These are phyloP conservation scores for Zasmidium angulare DNA, from an alignment of 2,329 filamentous ascomycete species.

Conservation along the genomic window DNA sequence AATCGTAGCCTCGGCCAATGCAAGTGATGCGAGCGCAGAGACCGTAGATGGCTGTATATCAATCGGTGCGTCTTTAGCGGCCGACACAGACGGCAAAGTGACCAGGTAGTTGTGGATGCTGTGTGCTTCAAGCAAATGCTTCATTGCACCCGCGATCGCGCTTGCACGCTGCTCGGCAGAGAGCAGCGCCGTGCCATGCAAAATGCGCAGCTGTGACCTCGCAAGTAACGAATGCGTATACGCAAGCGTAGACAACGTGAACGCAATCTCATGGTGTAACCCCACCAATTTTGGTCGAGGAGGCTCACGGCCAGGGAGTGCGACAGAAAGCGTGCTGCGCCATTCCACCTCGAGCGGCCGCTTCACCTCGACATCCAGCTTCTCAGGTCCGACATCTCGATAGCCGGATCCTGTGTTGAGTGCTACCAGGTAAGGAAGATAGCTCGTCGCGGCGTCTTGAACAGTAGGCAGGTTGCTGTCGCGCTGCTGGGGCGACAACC, in stretches of 20 bases:
- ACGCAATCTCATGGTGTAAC: conserved; percentile 80
- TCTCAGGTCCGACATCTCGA: conserved; percentile 53
- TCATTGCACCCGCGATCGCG: conserved; percentile 72
- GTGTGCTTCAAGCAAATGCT: conserved; percentile 73
- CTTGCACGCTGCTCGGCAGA: conserved; percentile 65
- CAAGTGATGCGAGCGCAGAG: conserved; percentile 56
- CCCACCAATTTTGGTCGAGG: conserved; percentile 69
- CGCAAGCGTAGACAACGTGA: conserved; percentile 73
- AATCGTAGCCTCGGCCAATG: conserved; percentile 84
- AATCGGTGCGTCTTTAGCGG: conserved; percentile 38
- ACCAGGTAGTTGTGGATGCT: conserved; percentile 73
- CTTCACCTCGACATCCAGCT: conserved; percentile 66
- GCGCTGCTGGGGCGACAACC: conserved; percentile 71
- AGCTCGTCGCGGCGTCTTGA: conserved; percentile 68
- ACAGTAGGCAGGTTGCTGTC: conserved; percentile 69
- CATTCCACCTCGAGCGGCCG: conserved; percentile 72
- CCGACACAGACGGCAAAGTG: conserved; percentile 49
- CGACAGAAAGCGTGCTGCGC: conserved; percentile 74
- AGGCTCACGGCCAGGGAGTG: conserved; percentile 63
- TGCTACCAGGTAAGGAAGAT: conserved; percentile 80
- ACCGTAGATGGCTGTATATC: conserved; percentile 47
- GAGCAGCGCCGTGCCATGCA: conserved; percentile 67
- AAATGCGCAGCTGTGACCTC: conserved; percentile 67
- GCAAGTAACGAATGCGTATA: conserved; percentile 73
- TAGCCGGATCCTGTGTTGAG: conserved; percentile 67